Conservation (phyloP, 2,329 filamentous ascomycete species). For the Neofusicoccum sp. region DNA sequence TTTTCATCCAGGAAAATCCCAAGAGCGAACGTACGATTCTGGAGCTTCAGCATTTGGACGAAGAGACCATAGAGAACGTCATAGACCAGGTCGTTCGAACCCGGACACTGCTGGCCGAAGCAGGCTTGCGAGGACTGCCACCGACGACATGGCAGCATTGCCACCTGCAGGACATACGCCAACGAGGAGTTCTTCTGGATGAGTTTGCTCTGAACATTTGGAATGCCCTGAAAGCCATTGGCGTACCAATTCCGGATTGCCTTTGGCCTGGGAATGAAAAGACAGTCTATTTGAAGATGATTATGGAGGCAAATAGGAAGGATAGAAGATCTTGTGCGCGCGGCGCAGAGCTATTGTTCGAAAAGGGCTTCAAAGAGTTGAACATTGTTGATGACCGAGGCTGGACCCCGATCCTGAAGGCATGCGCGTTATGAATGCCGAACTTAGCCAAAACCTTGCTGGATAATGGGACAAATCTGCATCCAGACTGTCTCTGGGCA, state of each 20-base stretch:
- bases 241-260: neutral
- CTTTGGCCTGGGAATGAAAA: neutral
- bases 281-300: neutral
- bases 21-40: neutral
- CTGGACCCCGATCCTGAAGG: neutral
- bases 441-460: neutral
- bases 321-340: no score
- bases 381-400: neutral
- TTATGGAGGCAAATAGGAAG: no score
- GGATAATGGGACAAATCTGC: neutral
- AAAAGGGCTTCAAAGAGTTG: neutral
- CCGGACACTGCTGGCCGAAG: neutral
- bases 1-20: neutral
- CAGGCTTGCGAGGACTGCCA: neutral
- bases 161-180: neutral
- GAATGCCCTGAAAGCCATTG: neutral
- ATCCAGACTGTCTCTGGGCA: neutral
- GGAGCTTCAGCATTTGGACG: neutral
- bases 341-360: neutral
- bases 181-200: neutral
- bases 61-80: neutral
- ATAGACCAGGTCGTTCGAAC: neutral
- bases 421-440: neutral
- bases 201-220: neutral
- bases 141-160: neutral